phyloP scores from a whole-genome alignment of 2,329 filamentous ascomycete genomes.

The Trichophyton mentagrophytes region DNA sequence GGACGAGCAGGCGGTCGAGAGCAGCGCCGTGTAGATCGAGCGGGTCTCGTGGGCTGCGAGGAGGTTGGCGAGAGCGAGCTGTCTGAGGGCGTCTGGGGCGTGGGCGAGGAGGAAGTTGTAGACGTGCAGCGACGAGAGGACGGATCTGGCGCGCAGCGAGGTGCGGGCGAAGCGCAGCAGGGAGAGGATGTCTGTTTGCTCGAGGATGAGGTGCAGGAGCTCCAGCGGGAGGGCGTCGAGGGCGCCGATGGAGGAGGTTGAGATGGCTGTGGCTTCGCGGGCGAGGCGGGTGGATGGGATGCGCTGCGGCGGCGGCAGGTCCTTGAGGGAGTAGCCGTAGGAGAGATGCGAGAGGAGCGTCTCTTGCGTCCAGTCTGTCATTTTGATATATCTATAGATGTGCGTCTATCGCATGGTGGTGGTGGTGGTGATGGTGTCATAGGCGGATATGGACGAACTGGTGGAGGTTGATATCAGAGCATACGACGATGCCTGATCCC shows the following conservation, averaged over 20 bases:
- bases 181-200: constrained; percentile 17
- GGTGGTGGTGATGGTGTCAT: no score
- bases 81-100: constrained; percentile 18
- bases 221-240: constrained; percentile 15
- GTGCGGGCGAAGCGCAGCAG: constrained; percentile 20
- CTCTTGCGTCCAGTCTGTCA: neutral
- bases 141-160: constrained; percentile 17
- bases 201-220: constrained; percentile 18
- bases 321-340: neutral
- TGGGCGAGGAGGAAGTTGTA: constrained; percentile 35
- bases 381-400: neutral
- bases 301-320: neutral
- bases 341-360: neutral
- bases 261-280: neutral
- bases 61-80: neutral
- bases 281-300: neutral
- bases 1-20: neutral
- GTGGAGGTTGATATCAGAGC: no score
- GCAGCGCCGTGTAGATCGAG: neutral
- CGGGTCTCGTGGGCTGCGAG: neutral
- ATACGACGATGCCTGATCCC: neutral
- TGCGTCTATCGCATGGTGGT: no score
- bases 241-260: neutral
- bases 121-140: constrained; percentile 21
- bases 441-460: no score